Conservation (phyloP, 2,329 filamentous ascomycete genomes). For the Ophiosphaerella narmari region DNA sequence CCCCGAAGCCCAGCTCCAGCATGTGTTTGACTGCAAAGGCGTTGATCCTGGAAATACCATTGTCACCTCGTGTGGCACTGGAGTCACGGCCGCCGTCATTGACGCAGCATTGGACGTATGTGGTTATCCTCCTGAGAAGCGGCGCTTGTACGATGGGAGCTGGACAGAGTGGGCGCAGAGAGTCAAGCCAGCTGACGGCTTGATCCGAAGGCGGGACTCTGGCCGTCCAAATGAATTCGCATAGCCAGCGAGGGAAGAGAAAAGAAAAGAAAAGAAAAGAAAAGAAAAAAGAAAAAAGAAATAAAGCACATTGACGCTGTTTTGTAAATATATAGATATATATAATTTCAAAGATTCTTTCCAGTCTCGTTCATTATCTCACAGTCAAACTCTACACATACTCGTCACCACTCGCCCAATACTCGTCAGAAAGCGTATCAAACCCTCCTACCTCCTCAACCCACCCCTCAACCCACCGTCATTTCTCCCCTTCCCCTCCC, state of each 20-base stretch:
- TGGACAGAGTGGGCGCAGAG: slow-evolving; percentile 89
- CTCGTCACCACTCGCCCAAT: slow-evolving; percentile 2
- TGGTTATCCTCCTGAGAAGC: slow-evolving; percentile 70
- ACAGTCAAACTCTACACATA: background rate
- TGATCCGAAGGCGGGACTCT: slow-evolving; percentile 60
- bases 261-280: background rate
- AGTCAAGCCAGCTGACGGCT: slow-evolving; percentile 63
- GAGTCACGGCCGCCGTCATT: slow-evolving; percentile 88
- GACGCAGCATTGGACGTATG: slow-evolving; percentile 85
- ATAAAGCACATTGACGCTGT: slow-evolving; percentile 12
- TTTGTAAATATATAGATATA: background rate
- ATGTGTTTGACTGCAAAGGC: slow-evolving; percentile 78
- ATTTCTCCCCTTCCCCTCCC: slow-evolving; percentile 12
- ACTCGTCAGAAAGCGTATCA: slow-evolving; percentile 1
- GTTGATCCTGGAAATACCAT: slow-evolving; percentile 80
- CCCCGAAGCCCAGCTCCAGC: slow-evolving; percentile 70
- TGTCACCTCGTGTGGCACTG: slow-evolving; percentile 88
- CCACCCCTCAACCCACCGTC: slow-evolving; percentile 17
- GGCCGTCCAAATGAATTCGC: slow-evolving; percentile 1
- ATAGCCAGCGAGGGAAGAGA: background rate
- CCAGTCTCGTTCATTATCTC: too few species aligned
- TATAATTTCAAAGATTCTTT: too few species aligned
- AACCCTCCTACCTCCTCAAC: slow-evolving; percentile 5
- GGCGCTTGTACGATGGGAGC: slow-evolving; percentile 90
- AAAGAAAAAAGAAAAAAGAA: too few species aligned